These are phyloP conservation scores for Yarrowia sp. DNA, from an alignment of 805 yeast species.

Conservation along the genomic window DNA sequence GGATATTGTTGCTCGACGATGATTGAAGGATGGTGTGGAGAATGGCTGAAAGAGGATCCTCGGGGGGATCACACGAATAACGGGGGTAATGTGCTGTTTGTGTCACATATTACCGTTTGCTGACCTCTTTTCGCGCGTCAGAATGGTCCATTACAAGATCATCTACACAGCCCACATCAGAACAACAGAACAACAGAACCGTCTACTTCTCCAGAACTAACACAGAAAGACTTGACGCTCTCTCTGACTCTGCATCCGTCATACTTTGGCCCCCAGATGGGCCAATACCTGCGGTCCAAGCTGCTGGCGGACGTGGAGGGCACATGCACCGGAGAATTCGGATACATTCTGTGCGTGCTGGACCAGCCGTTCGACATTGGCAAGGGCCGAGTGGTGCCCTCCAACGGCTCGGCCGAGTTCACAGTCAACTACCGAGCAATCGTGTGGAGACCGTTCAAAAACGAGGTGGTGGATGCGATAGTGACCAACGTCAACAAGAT, in stretches of 20 bases:
- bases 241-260: conserved; percentile 95
- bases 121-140: no score
- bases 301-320: conserved; percentile 96
- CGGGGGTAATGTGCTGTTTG: no score
- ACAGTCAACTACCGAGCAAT: conserved; percentile 95
- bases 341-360: conserved; percentile 92
- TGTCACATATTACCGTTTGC: no score
- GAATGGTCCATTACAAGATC: no score
- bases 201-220: not conserved
- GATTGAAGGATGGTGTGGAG: not conserved
- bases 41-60: not conserved
- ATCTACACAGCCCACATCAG: no score
- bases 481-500: conserved; percentile 91
- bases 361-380: conserved; percentile 96
- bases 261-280: conserved; percentile 97
- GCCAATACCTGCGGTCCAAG: conserved; percentile 84
- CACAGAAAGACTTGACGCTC: conserved; percentile 76
- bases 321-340: conserved; percentile 97
- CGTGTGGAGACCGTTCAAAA: conserved; percentile 95
- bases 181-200: no score
- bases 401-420: conserved; percentile 92
- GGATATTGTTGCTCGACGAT: not conserved
- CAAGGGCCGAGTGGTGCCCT: conserved; percentile 85
- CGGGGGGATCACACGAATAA: no score
- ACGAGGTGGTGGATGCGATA: conserved; percentile 96